phyloP scores from a whole-genome alignment of 345 rosid genomes.

The Microcos paniculata region DNA sequence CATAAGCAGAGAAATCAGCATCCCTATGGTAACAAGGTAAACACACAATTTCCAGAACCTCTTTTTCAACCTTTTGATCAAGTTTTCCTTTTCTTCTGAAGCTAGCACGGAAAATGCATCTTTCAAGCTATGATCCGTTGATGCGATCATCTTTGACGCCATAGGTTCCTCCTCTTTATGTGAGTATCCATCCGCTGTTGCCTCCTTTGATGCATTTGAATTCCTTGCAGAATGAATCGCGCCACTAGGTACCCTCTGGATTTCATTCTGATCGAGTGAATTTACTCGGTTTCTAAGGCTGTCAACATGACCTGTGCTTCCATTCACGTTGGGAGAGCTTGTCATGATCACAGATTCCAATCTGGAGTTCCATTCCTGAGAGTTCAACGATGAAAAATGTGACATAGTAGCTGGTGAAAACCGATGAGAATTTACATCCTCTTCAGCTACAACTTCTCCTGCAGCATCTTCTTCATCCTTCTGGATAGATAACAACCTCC shows the following conservation, averaged over 20 bases:
- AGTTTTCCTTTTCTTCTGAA: slow-evolving; percentile 26
- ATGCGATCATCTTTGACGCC: slow-evolving; percentile 18
- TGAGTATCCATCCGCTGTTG: slow-evolving; percentile 3
- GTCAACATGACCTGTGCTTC: slow-evolving; percentile 22
- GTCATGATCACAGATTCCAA: slow-evolving; percentile 32
- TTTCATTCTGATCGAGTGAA: slow-evolving; percentile 41
- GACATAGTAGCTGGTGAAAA: slow-evolving; percentile 75
- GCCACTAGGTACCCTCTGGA: slow-evolving; percentile 14
- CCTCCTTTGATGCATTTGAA: slow-evolving; percentile 49
- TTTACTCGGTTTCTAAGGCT: slow-evolving; percentile 45
- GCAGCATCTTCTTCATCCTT: slow-evolving; percentile 56
- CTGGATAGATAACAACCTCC: slow-evolving; percentile 55
- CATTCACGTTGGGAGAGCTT: slow-evolving; percentile 24
- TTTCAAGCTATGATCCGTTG: slow-evolving; percentile 15
- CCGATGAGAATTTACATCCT: slow-evolving; percentile 58
- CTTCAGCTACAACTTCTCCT: slow-evolving; percentile 43
- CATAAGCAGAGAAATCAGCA: slow-evolving; percentile 62
- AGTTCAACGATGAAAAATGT: slow-evolving; percentile 37
- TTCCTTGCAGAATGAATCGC: slow-evolving; percentile 31
- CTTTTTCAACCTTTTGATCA: slow-evolving; percentile 44
- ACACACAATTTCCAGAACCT: slow-evolving; percentile 61
- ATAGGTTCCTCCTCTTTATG: slow-evolving; percentile 26
- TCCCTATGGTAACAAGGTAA: slow-evolving; percentile 60
- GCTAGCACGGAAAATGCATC: no score
- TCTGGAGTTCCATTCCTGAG: slow-evolving; percentile 44